These are phyloP conservation scores for Fusarium tricinctum DNA, from an alignment of 2,329 filamentous ascomycete species.

Conservation along the genomic window DNA sequence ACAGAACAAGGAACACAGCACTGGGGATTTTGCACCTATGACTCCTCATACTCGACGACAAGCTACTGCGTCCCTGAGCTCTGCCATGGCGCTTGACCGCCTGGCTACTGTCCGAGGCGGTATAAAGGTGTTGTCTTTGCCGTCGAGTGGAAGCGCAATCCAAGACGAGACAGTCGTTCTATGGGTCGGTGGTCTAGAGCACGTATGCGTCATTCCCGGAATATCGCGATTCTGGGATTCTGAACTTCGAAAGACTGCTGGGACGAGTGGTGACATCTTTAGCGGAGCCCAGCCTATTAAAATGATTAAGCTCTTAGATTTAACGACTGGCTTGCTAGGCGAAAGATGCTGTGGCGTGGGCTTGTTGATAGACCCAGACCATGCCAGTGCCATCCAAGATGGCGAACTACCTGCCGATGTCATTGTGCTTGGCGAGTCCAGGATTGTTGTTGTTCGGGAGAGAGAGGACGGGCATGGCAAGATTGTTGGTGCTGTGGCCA, in stretches of 20 bases:
- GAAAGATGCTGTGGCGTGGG: slow-evolving; percentile 68
- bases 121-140: slow-evolving; percentile 64
- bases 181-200: slow-evolving; percentile 70
- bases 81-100: slow-evolving; percentile 63
- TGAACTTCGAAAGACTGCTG: slow-evolving; percentile 65
- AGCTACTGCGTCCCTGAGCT: slow-evolving; percentile 61
- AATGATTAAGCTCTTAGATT: slow-evolving; percentile 69
- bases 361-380: slow-evolving; percentile 58
- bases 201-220: slow-evolving; percentile 69
- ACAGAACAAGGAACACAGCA: slow-evolving; percentile 56
- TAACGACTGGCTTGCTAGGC: slow-evolving; percentile 67
- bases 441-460: slow-evolving; percentile 68
- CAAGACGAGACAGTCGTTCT: slow-evolving; percentile 69
- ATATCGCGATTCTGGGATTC: slow-evolving; percentile 72
- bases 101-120: slow-evolving; percentile 67
- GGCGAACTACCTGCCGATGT: slow-evolving; percentile 66
- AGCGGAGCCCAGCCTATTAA: slow-evolving; percentile 67
- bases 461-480: slow-evolving; percentile 63
- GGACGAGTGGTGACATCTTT: slow-evolving; percentile 68
- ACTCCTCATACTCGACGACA: slow-evolving; percentile 72
- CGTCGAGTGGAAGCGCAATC: slow-evolving; percentile 58
- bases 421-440: slow-evolving; percentile 68
- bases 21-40: slow-evolving; percentile 72
- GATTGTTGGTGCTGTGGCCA: slow-evolving; percentile 56
- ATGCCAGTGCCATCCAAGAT: slow-evolving; percentile 47